These are phyloP conservation scores for Starmera stellimalicola DNA, from an alignment of 1,139 yeast species.

Conservation along the genomic window DNA sequence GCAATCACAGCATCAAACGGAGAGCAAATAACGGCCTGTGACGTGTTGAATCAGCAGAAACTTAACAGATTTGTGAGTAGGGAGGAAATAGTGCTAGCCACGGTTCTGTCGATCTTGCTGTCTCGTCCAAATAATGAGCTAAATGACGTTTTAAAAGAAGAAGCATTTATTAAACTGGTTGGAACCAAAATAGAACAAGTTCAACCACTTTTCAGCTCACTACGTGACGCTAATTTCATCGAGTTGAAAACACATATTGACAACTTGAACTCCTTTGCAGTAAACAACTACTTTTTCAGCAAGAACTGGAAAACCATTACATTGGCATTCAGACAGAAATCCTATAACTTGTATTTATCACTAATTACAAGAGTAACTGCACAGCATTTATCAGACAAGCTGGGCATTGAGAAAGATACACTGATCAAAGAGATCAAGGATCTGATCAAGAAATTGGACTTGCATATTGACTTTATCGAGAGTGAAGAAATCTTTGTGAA, in stretches of 20 bases:
- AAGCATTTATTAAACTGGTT: slow-evolving; percentile 10
- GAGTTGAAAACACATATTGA: slow-evolving; percentile 10
- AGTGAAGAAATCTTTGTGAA: slow-evolving; percentile 9
- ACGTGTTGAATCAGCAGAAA: slow-evolving; percentile 10
- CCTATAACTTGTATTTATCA: slow-evolving; percentile 17
- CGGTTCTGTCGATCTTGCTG: slow-evolving; percentile 14
- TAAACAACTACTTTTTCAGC: slow-evolving; percentile 8
- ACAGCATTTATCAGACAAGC: slow-evolving; percentile 13
- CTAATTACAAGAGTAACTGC: slow-evolving; percentile 12
- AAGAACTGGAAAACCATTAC: slow-evolving; percentile 14
- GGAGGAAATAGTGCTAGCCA: slow-evolving; percentile 15
- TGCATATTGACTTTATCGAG: slow-evolving; percentile 11
- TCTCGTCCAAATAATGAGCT: slow-evolving; percentile 11
- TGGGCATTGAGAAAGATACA: slow-evolving; percentile 10
- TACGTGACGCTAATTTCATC: slow-evolving; percentile 13
- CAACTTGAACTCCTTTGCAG: slow-evolving; percentile 3
- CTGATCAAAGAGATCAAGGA: slow-evolving; percentile 11
- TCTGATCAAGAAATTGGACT: slow-evolving; percentile 7
- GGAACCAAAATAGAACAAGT: slow-evolving; percentile 9
- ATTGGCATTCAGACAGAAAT: slow-evolving; percentile 14
- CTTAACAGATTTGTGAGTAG: slow-evolving; percentile 13
- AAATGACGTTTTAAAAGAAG: slow-evolving; percentile 8
- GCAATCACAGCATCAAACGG: slow-evolving; percentile 12
- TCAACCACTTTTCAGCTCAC: slow-evolving; percentile 11
- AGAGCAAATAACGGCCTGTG: slow-evolving; percentile 9